Percentiles rank a stretch among this genome's conserved stretches.
These are phyloP conservation scores for Lachancea fermentati DNA, from an alignment of 805 yeast species.

Conservation along the genomic window DNA sequence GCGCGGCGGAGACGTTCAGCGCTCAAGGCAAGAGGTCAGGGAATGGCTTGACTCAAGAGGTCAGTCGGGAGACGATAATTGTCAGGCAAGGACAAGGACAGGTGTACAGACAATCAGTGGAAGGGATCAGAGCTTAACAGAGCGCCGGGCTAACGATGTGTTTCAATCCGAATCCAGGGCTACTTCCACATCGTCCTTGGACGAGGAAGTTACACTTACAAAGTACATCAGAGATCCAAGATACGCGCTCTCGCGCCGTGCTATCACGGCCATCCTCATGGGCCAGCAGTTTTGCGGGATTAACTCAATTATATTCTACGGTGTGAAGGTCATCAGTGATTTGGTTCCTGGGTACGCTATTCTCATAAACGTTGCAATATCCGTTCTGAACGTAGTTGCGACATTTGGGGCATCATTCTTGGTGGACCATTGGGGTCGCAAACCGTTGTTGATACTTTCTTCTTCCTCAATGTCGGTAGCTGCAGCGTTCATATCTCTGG, in stretches of 20 bases:
- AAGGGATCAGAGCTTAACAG: background rate
- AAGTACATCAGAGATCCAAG: constrained; percentile 46
- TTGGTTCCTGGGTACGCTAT: constrained; percentile 70
- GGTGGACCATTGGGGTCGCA: constrained; percentile 74
- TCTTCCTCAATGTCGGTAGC: constrained; percentile 62
- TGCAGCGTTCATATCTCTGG: constrained; percentile 58
- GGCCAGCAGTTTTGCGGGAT: constrained; percentile 93
- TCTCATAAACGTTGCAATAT: constrained; percentile 67
- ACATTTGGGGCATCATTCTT: constrained; percentile 70
- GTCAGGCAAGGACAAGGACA: constrained; percentile 1
- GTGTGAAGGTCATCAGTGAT: constrained; percentile 73
- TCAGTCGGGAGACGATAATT: constrained; percentile 1
- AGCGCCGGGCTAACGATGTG: background rate
- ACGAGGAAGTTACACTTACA: constrained; percentile 23
- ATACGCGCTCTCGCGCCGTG: constrained; percentile 53
- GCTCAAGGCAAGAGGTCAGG: constrained; percentile 23
- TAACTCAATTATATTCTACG: constrained; percentile 88
- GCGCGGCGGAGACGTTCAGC: constrained; percentile 32
- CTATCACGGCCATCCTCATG: constrained; percentile 65
- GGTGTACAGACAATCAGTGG: background rate
- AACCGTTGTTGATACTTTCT: constrained; percentile 62
- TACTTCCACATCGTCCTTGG: constrained; percentile 1
- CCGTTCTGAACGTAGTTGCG: constrained; percentile 65
- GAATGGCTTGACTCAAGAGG: constrained; percentile 17
- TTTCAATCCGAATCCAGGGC: background rate